Evolutionary conservation across 2,329 filamentous ascomycete genomes (phyloP), one percentile per base, ranked within the genome.

Genomic region (Pseudovirgaria hyperparasitica): DNA sequence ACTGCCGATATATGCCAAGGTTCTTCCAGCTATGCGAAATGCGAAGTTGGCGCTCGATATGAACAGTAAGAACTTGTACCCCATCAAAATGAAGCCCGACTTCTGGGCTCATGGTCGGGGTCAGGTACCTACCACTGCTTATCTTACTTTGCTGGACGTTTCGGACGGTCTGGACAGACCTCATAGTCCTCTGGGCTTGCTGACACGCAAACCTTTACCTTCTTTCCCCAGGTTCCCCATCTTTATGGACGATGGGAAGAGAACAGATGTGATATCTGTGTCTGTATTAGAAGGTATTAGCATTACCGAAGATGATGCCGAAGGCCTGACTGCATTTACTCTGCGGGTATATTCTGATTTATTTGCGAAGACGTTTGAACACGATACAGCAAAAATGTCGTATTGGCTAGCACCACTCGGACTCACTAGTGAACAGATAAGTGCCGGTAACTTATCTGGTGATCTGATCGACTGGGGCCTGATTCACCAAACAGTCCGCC

Each of bases 281-380:
- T 49, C 62, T 1, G 36, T 77, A 2, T 27, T 42, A 0, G 40
- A 35, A 1, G 43, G 61, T 1, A 38, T 85, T 1, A 8, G 51
- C 1, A 36, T 72, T 0, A 49, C 55, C 0, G 39, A 57, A 0
- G 42, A 55, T 0, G 45, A 62, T 2, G 37, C 84, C 0, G 52
- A 66, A 1, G 48, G 58, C 2, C 48, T 96, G n/a, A 74, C 72
- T 1, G 53, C 50, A 0, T 92, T 90, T 46, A 93, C 82, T 0
- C 56, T 92, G 21, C 65, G 68, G 4, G 53, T 92, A 0, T 94
- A 92, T 50, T 58, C 70, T 10, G 84, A 96, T 39, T 61, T 94
- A 0, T 96, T 93, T 58, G 87, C 85, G 51, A 98, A 98, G 50
- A 63, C 65, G 3, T 98, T 82, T 42, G 72, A 80, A 25, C 60